phyloP scores from a whole-genome alignment of 2,329 filamentous ascomycete species.

The Lachnellula suecica region DNA sequence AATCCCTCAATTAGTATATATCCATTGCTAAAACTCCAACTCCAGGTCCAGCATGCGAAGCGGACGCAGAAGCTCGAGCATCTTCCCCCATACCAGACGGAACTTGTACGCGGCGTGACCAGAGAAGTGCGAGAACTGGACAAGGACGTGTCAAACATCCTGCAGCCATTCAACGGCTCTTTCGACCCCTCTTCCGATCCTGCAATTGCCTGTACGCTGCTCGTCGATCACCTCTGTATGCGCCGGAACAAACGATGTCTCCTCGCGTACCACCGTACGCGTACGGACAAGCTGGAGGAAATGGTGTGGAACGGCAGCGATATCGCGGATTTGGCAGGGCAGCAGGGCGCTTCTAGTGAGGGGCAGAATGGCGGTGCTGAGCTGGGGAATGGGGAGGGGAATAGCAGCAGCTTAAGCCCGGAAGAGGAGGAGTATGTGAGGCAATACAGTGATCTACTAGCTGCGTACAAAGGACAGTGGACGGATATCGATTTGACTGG shows the following conservation, averaged over 20 bases:
- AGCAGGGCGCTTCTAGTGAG: constrained; percentile 41
- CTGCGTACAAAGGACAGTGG: constrained; percentile 98
- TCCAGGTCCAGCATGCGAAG: constrained; percentile 91
- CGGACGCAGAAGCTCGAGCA: constrained; percentile 83
- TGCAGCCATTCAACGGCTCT: constrained; percentile 78
- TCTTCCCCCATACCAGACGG: constrained; percentile 88
- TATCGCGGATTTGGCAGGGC: constrained; percentile 67
- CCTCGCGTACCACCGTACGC: constrained; percentile 87
- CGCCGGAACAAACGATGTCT: constrained; percentile 94
- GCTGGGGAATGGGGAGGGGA: constrained; percentile 45
- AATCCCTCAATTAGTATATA: constrained; percentile 2
- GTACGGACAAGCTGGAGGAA: constrained; percentile 88
- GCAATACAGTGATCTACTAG: constrained; percentile 85
- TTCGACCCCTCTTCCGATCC: constrained; percentile 88
- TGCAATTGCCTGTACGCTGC: constrained; percentile 79
- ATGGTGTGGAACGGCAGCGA: constrained; percentile 91
- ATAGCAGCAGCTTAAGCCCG: constrained; percentile 79
- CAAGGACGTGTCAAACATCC: constrained; percentile 75
- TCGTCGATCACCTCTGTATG: constrained; percentile 95
- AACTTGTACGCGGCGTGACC: constrained; percentile 82
- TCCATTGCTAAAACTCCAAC: constrained; percentile 4
- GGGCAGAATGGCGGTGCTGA: constrained; percentile 33
- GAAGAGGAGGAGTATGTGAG: constrained; percentile 97
- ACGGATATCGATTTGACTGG: constrained; percentile 96
- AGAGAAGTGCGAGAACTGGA: constrained; percentile 93